Conservation (phyloP, 257 asterid genomes). For the Cordia subcordata region DNA sequence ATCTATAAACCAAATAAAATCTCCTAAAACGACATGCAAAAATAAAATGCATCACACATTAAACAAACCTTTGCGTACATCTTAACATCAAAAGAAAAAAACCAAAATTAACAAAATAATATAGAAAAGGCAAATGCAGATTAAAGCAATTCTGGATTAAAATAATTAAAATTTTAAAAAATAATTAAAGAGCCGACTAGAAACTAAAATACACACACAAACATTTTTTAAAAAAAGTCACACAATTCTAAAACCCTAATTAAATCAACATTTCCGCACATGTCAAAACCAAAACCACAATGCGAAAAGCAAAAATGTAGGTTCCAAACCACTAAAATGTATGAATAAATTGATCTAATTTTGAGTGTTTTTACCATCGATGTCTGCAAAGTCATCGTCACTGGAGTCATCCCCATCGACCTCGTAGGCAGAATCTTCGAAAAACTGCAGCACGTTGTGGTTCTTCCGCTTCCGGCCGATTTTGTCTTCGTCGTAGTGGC, state of each 20-base stretch:
- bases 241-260: constrained; percentile 7
- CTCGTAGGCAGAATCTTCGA: constrained; percentile 64
- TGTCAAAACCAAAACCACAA: background rate
- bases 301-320: constrained; percentile 5
- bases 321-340: background rate
- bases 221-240: background rate
- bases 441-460: constrained; percentile 52
- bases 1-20: too few species aligned
- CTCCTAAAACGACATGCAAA: background rate
- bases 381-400: constrained; percentile 37
- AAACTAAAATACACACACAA: too few species aligned
- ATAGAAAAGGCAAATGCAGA: too few species aligned
- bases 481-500: constrained; percentile 41
- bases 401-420: constrained; percentile 49
- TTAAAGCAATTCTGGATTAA: background rate
- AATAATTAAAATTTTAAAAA: too few species aligned
- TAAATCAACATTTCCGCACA: constrained; percentile 1
- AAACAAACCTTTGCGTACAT: too few species aligned
- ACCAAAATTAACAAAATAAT: too few species aligned
- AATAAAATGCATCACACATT: background rate
- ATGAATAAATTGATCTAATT: background rate
- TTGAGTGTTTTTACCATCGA: constrained; percentile 18
- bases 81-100: too few species aligned
- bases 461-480: constrained; percentile 54
- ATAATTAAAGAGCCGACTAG: too few species aligned